phyloP scores from a whole-genome alignment of 1,139 yeast species.

The Hyphopichia wangnamkhiaoensis region DNA sequence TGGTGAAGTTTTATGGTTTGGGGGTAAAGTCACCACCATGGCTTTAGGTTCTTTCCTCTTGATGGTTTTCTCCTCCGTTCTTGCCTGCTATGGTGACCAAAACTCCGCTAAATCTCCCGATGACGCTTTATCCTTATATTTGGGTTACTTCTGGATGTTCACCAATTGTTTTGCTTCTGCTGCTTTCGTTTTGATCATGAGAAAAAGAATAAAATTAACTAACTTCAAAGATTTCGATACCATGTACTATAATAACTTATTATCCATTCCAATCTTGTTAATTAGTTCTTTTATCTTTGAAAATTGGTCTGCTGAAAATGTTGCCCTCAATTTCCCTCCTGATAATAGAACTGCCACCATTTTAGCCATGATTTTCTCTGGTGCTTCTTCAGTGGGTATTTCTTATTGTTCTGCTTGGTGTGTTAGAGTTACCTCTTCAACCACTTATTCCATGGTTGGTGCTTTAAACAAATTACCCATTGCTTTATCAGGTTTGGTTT shows the following conservation, averaged over 20 bases:
- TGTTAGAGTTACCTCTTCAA: constrained; percentile 96
- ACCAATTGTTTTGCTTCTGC: constrained; percentile 93
- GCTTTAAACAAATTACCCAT: constrained; percentile 97
- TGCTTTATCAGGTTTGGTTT: constrained; percentile 89
- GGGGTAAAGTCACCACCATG: constrained; percentile 89
- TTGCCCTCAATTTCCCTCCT: constrained; percentile 75
- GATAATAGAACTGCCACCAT: constrained; percentile 67
- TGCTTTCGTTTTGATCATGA: constrained; percentile 88
- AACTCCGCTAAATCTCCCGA: constrained; percentile 34
- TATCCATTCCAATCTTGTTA: constrained; percentile 86
- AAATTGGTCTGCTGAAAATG: constrained; percentile 87
- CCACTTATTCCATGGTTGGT: constrained; percentile 98
- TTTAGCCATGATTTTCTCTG: constrained; percentile 85
- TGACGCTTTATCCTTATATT: constrained; percentile 52
- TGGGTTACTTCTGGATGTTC: constrained; percentile 97
- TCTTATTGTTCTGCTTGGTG: constrained; percentile 99
- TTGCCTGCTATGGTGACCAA: constrained; percentile 92
- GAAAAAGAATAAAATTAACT: constrained; percentile 95
- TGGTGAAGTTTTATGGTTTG: constrained; percentile 97
- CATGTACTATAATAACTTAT: constrained; percentile 94
- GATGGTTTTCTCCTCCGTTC: constrained; percentile 91
- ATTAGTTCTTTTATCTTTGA: constrained; percentile 75
- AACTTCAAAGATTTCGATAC: constrained; percentile 98
- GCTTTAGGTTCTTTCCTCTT: constrained; percentile 82
- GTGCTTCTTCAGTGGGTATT: constrained; percentile 92